Base-by-base conservation (phyloP, 1,284 basidiomycete genomes). In the Moesziomyces antarcticus region DNA sequence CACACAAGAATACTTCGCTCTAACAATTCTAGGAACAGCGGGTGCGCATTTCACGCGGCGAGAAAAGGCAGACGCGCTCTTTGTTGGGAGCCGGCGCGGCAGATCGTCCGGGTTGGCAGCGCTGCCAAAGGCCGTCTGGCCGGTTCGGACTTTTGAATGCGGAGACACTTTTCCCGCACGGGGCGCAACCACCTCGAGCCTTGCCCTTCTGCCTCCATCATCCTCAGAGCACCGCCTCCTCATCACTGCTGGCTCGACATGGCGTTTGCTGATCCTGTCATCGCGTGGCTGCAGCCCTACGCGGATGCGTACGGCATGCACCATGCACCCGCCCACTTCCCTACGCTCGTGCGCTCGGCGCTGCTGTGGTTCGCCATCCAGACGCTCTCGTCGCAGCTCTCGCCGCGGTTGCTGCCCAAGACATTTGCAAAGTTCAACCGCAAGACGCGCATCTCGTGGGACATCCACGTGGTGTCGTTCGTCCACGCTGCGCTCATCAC, bases 391-490 rank as follows among this genome's bases (percentile, higher is more conserved):
- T 56, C 73, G 16, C 49, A 68, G 21, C 21, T 84, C 20, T 79
- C 77, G 46, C 83, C 83, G 0, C 22, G 25, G 3, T 18, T 85
- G 27, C 83, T 84, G 48, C 74, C 80, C n/a, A 65, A 73, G 51
- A 73, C 74, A 24, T 83, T 83, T 49, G 67, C 79, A 16, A 74
- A 68, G 21, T 60, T 82, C 50, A 77, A 73, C 56, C 48, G 59
- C 18, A 64, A 66, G 49, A 84, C 82, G 35, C 60, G 74, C 43
- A 78, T 75, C 30, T 76, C 76, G 37, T 85, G 85, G 85, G 82
- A 85, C 62, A 72, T 85, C 22, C 85, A 85, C 64, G 74, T 84
- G 41, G 84, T 85, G 8, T 68, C 82, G 18, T 67, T 82, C 6
- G 49, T 71, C 25, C 82, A 82, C 50, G 77, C 82, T 5, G 58